Evolutionary conservation across 805 yeast genomes (phyloP), one percentile per base, ranked within the genome.

Genomic region (Kazachstania bromeliacearum): DNA sequence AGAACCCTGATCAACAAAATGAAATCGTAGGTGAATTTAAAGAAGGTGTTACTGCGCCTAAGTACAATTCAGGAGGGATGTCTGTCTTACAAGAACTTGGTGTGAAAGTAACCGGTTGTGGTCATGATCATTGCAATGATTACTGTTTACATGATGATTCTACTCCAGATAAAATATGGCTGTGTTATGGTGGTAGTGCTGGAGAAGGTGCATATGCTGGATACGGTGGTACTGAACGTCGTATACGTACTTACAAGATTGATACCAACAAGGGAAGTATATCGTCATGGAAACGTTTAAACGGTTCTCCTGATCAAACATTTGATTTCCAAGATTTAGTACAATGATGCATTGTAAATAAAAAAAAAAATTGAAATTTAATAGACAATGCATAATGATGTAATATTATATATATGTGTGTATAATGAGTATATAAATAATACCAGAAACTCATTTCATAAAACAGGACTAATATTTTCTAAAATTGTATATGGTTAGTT

Each of bases 181-280:
- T 92, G 23, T 92, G 98, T 52, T 87, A 85, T 53, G 98, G 95
- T 3, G 98, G 98, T 18, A 94, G 78, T 1, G 70, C 73, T 4
- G 98, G 97, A 12, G 94, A 85, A 60, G 98, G 97, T 27, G 97
- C 96, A 0, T 92, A 92, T 54, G 96, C 81, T 7, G 96, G 96
- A 0, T 85, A 87, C 50, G 89, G 87, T 1, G 89, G 88, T 2
- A 84, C 80, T 22, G 67, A 79, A n/a, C 73, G 98, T 48, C 69
- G 96, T 37, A 51, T 85, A 31, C 67, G 98, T 33, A 48, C 79
- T 0, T 89, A 68, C 53, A 85, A 82, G 28, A 48, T 88, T 9
- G 79, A 85, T 53, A 53, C 72, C 1, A 49, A 57, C 6, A 52
- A 55, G 1, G 67, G 70, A 2, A 61, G 62, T 14, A 51, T 66